Evolutionary conservation across 2,329 filamentous ascomycete genomes (phyloP).

Genomic region (Cercospora berteroae): DNA sequence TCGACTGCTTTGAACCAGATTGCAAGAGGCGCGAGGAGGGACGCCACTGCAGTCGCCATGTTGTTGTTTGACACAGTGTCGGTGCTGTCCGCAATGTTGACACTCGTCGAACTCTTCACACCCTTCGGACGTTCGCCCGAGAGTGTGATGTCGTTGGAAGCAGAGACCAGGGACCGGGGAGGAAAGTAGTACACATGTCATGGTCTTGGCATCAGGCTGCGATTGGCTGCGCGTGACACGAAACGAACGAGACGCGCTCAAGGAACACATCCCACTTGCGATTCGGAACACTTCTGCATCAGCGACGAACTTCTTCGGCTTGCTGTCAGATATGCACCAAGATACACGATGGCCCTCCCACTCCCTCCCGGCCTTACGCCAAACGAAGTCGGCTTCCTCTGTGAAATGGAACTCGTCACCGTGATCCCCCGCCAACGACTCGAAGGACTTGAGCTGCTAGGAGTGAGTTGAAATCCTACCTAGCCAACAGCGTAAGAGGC

Average conservation of each 20-base stretch:
- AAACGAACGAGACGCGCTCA: neutral
- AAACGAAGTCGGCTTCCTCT: constrained; percentile 86
- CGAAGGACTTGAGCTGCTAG: constrained; percentile 78
- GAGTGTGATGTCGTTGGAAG: neutral
- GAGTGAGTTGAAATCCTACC: constrained; percentile 60
- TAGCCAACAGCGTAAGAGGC: constrained; percentile 28
- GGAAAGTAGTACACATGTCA: neutral
- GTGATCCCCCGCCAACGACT: constrained; percentile 88
- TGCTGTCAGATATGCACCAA: constrained; percentile 14
- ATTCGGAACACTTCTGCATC: neutral
- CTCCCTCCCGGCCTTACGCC: constrained; percentile 70
- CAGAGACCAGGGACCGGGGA: neutral
- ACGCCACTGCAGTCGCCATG: constrained; percentile 27
- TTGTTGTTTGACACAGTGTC: neutral
- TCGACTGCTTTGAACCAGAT: constrained; percentile 44
- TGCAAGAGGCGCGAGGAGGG: constrained; percentile 26
- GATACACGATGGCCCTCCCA: constrained; percentile 57
- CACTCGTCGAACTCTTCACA: neutral
- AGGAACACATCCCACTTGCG: neutral
- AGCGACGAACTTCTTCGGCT: neutral
- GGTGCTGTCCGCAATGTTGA: neutral
- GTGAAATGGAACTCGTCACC: constrained; percentile 96
- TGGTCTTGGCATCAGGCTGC: neutral
- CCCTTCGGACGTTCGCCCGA: neutral
- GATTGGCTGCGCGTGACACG: constrained; percentile 9